Evolutionary conservation across 202 grass and related monocot species (phyloP), one percentile per base, ranked within the genome.

Genomic region (Alloteropsis angusta): DNA sequence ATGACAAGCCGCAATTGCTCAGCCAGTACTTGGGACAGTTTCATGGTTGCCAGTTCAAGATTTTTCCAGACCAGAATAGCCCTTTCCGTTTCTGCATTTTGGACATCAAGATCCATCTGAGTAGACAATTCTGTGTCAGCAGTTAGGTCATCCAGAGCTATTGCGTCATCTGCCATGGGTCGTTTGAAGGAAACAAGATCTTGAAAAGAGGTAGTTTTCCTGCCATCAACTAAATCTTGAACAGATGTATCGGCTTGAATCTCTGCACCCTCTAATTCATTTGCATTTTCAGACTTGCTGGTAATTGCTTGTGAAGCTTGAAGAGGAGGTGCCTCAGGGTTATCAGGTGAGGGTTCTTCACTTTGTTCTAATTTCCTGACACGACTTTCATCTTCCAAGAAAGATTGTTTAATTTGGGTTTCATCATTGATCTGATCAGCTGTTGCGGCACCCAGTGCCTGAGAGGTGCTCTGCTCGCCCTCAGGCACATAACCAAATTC

Each of bases 1-100:
- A 98, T 82, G 50, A 98, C 89, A 54, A 94, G 84, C 23, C 95
- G 89, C 62, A 98, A 88, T 75, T 98, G 95, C 84, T 98, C 95
- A 68, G 89, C 81, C 46, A 98, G 83, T 83, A 93, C 95, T 72
- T 98, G 95, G 37, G 95, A 98, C 60, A 94, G 80, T 79, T 91
- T 90, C 28, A 70, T 89, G 21, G 92, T 98, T 50, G 66, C 53
- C 30, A 90, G 42, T 68, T 98, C 87, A 41, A 89, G 78, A 66
- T 52, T 94, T 83, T 90, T 98, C 95, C 95, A 98, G 49, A 86
- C 87, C 42, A 79, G 19, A 57, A 79, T 69, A 87, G 95, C 76
- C 21, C 46, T 88, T 76, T 79, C 54, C 25, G 44, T 73, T 58
- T 66, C 79, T 39, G 71, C 83, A 64, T 85, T 65, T 73, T 56